Conservation (phyloP, 305 asterid species). For the Fraxinus floribunda region DNA sequence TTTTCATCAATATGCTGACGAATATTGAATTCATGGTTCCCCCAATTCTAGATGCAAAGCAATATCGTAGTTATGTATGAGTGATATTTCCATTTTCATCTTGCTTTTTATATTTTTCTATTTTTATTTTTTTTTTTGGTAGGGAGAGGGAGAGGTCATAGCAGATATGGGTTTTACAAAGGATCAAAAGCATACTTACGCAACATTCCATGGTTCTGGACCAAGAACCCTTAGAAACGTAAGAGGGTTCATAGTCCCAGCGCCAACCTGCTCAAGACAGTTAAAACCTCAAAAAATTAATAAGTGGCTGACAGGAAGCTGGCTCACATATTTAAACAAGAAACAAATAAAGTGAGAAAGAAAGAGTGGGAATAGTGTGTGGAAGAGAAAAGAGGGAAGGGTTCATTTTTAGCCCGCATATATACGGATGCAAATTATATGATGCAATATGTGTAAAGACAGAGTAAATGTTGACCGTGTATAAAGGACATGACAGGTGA, state of each 20-base stretch:
- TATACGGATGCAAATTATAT: neutral
- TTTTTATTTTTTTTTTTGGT: neutral
- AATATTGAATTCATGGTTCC: neutral
- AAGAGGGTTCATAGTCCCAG: constrained; percentile 98
- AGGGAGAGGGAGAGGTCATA: neutral
- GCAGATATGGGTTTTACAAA: neutral
- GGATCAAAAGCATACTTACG: constrained; percentile 60
- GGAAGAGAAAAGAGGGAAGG: neutral
- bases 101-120: neutral
- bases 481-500: neutral
- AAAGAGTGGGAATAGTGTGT: neutral
- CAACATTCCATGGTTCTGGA: constrained; percentile 99
- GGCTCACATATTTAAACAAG: neutral
- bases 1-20: neutral
- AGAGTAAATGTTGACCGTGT: neutral
- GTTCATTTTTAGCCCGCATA: constrained; percentile 5
- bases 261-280: constrained; percentile 79
- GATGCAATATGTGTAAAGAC: constrained; percentile 2
- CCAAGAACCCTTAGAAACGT: constrained; percentile 93
- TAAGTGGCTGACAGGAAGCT: constrained; percentile 7
- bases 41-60: constrained; percentile 1
- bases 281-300: constrained; percentile 29
- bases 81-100: neutral
- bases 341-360: neutral
- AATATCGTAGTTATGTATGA: constrained; percentile 3